These are phyloP conservation scores for Iris pallida DNA, from an alignment of 116 monocot genomes.

Conservation along the genomic window DNA sequence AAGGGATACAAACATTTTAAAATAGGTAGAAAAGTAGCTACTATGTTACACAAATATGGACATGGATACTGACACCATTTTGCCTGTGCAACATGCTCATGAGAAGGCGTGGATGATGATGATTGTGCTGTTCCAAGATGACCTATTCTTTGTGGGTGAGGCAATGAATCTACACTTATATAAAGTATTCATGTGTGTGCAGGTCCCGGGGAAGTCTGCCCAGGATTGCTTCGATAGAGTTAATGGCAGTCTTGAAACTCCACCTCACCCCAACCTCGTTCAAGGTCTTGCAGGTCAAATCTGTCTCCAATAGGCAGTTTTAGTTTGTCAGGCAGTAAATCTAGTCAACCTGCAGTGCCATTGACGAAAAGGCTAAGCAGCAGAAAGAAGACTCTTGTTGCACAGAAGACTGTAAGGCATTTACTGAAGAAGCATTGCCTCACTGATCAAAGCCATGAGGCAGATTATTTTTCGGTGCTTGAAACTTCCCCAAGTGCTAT, in stretches of 20 bases:
- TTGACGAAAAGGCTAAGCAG: slow-evolving; percentile 26
- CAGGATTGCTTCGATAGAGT: slow-evolving; percentile 83
- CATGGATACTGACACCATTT: too few species aligned
- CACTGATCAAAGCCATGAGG: slow-evolving; percentile 37
- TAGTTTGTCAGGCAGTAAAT: slow-evolving; percentile 20
- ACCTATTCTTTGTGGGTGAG: too few species aligned
- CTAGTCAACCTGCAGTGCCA: slow-evolving; percentile 6
- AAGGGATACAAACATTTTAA: too few species aligned
- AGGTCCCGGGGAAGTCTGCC: slow-evolving; percentile 87
- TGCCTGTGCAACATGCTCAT: too few species aligned
- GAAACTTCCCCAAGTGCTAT: slow-evolving; percentile 42
- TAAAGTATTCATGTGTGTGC: background rate
- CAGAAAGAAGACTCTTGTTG: slow-evolving; percentile 35
- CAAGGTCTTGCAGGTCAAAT: slow-evolving; percentile 23
- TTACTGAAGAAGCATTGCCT: slow-evolving; percentile 56
- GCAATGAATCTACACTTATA: too few species aligned
- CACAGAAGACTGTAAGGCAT: slow-evolving; percentile 52
- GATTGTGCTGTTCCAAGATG: too few species aligned
- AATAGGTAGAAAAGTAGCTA: too few species aligned
- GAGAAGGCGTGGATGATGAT: too few species aligned
- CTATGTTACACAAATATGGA: too few species aligned
- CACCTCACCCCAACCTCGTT: slow-evolving; percentile 39
- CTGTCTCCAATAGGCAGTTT: slow-evolving; percentile 47
- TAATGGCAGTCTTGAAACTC: slow-evolving; percentile 51
- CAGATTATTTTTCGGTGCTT: slow-evolving; percentile 69